Evolutionary conservation across 192 early-diverging fungal species (phyloP), one percentile per base, ranked within the genome.

Genomic region (Chytriomyces sp.): DNA sequence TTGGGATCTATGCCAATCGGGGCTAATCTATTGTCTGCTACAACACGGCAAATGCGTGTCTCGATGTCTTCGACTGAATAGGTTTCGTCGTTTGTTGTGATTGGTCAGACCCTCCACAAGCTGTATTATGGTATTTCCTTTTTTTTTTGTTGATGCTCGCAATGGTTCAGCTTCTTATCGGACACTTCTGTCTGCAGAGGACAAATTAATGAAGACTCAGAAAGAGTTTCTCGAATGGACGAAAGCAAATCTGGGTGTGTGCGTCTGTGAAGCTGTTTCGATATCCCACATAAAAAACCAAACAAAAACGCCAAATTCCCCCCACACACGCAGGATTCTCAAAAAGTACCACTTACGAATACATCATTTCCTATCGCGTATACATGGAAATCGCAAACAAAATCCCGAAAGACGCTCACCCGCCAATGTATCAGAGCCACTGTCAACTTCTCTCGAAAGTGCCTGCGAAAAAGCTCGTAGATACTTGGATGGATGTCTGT

Each of bases 201-300:
- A 88, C 76, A 84, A 86, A 70, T 79, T 84, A 7, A 80, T 86
- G 77, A 86, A 86, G 76, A 88, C 80, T 10, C 84, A 86, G 74
- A 82, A 82, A 62, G 87, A 88, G 72, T 86, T 88, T 76, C 80
- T 88, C 10, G 83, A 86, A 63, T 88, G 87, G 87, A 88, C 87
- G 45, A 86, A 86, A 59, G 65, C 67, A n/a, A 82, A 83, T 60
- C 77, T 88, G 20, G 77, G 77, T 75, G 18, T 50, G 49, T 16
- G 13, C 57, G 20, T 57, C 20, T 57, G 3, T 5, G 53, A 57
- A 20, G 13, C 53, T 18, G 13, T 20, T 3, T 13, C 53, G 53
- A 20, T 18, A 57, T 57, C 20, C 53, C 16, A 57, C 13, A 57
- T 57, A 18, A 20, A 57, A 13, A 13, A 20, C 9, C 20, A 20